phyloP scores from a whole-genome alignment of 495 filamentous ascomycete species.

The Penicillium fimorum region DNA sequence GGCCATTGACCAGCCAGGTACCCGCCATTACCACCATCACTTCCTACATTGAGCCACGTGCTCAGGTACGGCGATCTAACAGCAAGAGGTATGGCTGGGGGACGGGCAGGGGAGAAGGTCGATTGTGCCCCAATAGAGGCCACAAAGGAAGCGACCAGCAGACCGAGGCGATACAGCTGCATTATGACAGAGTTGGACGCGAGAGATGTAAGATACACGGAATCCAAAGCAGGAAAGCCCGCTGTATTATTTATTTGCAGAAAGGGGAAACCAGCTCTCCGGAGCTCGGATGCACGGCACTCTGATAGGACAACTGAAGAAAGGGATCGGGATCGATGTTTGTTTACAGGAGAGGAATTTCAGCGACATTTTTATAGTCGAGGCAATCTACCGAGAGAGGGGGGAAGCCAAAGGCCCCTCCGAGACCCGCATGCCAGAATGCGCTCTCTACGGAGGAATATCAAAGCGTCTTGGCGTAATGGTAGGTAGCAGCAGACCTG shows the following conservation, averaged over 20 bases:
- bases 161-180: conserved; percentile 27
- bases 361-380: conserved; percentile 34
- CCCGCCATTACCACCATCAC: conserved; percentile 55
- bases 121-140: conserved; percentile 37
- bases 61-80: conserved; percentile 59
- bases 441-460: conserved; percentile 12
- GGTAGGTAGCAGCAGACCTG: conserved; percentile 24
- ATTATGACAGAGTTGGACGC: conserved; percentile 21
- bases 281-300: conserved; percentile 6
- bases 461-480: conserved; percentile 19
- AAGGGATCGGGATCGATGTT: conserved; percentile 30
- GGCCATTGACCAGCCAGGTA: conserved; percentile 60
- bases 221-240: conserved; percentile 24
- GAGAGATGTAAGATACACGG: conserved; percentile 20
- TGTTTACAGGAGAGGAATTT: conserved; percentile 35
- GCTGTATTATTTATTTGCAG: conserved; percentile 17
- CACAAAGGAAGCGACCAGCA: conserved; percentile 27
- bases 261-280: conserved; percentile 12
- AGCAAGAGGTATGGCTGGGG: conserved; percentile 55
- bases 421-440: conserved; percentile 30
- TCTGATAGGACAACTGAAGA: conserved; percentile 17
- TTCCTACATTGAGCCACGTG: conserved; percentile 54
- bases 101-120: conserved; percentile 53
- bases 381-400: conserved; percentile 23
- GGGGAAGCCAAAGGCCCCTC: conserved; percentile 11